These are phyloP conservation scores for Acanthamoeba quina DNA, from an alignment of 208 protist genomes.

Conservation along the genomic window DNA sequence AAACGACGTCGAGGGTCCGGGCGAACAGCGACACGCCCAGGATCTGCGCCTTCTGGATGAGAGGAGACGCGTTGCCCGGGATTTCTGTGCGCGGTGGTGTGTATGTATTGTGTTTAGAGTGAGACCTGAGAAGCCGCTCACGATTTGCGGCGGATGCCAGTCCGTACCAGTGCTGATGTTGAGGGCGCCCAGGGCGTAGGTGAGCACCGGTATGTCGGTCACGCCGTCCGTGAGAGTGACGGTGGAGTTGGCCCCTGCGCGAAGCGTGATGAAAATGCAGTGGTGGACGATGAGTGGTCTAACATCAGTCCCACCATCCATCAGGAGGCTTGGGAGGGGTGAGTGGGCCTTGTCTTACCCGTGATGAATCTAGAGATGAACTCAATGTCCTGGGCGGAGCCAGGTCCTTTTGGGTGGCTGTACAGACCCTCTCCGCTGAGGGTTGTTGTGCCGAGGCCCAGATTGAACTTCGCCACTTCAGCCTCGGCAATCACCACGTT, in stretches of 20 bases:
- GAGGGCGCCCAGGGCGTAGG: neutral
- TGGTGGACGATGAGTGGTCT: too few species aligned
- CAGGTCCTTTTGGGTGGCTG: neutral
- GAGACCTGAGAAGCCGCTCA: too few species aligned
- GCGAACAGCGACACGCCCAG: neutral
- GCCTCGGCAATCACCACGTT: slow-evolving; percentile 7
- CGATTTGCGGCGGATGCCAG: neutral
- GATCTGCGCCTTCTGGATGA: neutral
- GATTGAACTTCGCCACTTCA: neutral
- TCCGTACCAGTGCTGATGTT: neutral
- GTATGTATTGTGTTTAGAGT: too few species aligned
- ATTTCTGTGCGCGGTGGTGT: neutral
- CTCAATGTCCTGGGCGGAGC: neutral
- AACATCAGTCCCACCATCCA: too few species aligned
- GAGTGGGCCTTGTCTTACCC: neutral
- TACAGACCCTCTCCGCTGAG: neutral
- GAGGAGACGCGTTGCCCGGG: neutral
- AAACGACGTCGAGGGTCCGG: neutral
- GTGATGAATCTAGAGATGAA: slow-evolving; percentile 36
- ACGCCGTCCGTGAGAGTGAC: slow-evolving; percentile 23
- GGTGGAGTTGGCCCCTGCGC: neutral
- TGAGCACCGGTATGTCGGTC: slow-evolving; percentile 21
- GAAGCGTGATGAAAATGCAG: neutral
- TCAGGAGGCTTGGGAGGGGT: too few species aligned
- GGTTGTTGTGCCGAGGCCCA: neutral